phyloP scores from a whole-genome alignment of 2,329 filamentous ascomycete genomes.

The Monilinia fructicola region DNA sequence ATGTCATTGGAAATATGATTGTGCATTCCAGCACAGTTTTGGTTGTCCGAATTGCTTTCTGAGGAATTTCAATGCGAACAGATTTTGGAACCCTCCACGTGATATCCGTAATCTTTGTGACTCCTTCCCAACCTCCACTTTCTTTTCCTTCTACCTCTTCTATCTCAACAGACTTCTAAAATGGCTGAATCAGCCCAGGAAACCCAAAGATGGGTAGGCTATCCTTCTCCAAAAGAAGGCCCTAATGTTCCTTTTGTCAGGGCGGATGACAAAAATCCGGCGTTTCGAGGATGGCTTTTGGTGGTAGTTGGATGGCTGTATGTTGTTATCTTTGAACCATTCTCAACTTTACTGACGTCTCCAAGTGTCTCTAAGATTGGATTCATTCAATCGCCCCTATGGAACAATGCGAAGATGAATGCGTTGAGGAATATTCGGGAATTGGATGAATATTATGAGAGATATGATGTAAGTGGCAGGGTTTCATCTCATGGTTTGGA shows the following conservation, averaged over 20 bases:
- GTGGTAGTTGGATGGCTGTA: slow-evolving; percentile 62
- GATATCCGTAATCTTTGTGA: not conserved
- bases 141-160: slow-evolving; percentile 1
- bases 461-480: slow-evolving; percentile 48
- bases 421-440: slow-evolving; percentile 48
- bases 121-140: slow-evolving; percentile 8
- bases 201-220: slow-evolving; percentile 25
- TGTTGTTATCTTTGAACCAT: slow-evolving; percentile 35
- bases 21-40: not conserved
- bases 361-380: slow-evolving; percentile 56
- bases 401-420: slow-evolving; percentile 64
- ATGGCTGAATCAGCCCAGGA: slow-evolving; percentile 10
- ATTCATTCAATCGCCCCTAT: slow-evolving; percentile 64
- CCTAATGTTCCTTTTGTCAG: slow-evolving; percentile 47
- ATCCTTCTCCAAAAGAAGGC: slow-evolving; percentile 35
- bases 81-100: not conserved
- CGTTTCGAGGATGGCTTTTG: slow-evolving; percentile 65
- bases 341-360: not conserved
- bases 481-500: not conserved
- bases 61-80: not conserved
- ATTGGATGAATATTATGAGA: slow-evolving; percentile 47
- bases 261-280: slow-evolving; percentile 63
- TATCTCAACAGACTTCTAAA: not conserved
- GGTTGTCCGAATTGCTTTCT: not conserved
- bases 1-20: not conserved